These are phyloP conservation scores for Hanseniaspora pseudoguilliermondii DNA, from an alignment of 805 yeast species.

Conservation along the genomic window DNA sequence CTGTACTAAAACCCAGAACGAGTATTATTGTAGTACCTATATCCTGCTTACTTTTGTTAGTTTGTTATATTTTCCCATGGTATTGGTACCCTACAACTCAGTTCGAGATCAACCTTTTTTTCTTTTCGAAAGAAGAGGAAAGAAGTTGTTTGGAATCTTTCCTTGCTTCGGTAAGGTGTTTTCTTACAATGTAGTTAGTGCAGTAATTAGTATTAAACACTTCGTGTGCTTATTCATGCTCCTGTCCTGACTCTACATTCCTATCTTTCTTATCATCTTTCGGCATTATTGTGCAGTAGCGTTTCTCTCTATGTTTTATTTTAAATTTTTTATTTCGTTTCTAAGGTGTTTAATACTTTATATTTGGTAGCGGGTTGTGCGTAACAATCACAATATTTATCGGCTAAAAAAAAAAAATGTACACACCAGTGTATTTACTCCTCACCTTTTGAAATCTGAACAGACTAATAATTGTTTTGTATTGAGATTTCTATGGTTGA, in stretches of 20 bases:
- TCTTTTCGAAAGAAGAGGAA: no score
- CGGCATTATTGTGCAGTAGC: background rate
- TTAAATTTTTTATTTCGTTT: no score
- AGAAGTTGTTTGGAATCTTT: slow-evolving; percentile 3
- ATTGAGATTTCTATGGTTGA: no score
- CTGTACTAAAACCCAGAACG: slow-evolving; percentile 15
- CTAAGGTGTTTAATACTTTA: no score
- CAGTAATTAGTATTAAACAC: background rate
- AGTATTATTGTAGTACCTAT: slow-evolving; percentile 15
- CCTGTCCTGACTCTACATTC: slow-evolving; percentile 1
- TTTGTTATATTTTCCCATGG: background rate
- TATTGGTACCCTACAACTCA: slow-evolving; percentile 15
- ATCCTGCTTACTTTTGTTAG: background rate
- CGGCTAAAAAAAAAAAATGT: no score
- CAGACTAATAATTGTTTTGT: no score
- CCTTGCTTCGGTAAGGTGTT: slow-evolving; percentile 10
- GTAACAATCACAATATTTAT: no score
- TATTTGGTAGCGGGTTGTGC: no score
- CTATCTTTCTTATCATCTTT: background rate
- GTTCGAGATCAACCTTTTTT: slow-evolving; percentile 13
- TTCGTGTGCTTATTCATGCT: background rate
- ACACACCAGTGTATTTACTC: no score
- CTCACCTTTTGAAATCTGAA: no score
- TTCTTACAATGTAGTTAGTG: slow-evolving; percentile 4
- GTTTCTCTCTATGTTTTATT: background rate